Percentiles rank a stretch among this genome's conserved stretches.
phyloP scores from a whole-genome alignment of 768 basidiomycete species.

The Hemileccinum impolitum region DNA sequence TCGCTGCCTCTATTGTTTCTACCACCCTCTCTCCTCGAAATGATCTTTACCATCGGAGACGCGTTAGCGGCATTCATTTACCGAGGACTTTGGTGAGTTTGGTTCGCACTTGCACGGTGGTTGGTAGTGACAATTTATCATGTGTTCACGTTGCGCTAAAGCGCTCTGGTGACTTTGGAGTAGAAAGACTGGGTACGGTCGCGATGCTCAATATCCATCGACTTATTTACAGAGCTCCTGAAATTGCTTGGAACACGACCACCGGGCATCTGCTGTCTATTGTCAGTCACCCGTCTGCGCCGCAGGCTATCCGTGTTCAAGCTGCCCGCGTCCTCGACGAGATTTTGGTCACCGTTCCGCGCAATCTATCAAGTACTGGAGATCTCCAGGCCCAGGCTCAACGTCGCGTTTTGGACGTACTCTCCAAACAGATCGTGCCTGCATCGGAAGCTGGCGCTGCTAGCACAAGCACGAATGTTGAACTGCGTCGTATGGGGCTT shows the following conservation, averaged over 20 bases:
- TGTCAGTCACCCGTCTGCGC: constrained; percentile 65
- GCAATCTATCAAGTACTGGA: constrained; percentile 57
- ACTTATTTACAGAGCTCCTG: constrained; percentile 77
- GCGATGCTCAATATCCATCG: constrained; percentile 83
- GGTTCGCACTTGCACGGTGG: not conserved
- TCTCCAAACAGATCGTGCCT: constrained; percentile 72
- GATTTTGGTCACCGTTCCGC: constrained; percentile 72
- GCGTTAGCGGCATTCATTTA: constrained; percentile 87
- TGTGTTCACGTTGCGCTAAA: constrained; percentile 27
- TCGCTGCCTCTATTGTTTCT: constrained; percentile 28
- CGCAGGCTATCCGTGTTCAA: constrained; percentile 79
- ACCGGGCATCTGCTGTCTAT: constrained; percentile 79
- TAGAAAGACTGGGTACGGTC: constrained; percentile 79
- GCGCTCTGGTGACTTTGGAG: constrained; percentile 94
- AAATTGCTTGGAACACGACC: constrained; percentile 80
- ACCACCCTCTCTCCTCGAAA: constrained; percentile 40
- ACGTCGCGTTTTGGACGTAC: constrained; percentile 78
- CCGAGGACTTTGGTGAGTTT: constrained; percentile 68
- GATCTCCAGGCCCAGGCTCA: constrained; percentile 73
- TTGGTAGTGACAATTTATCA: not conserved
- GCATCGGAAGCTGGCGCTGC: constrained; percentile 36
- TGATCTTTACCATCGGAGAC: constrained; percentile 52
- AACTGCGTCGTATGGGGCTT: constrained; percentile 83
- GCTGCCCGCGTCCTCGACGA: constrained; percentile 87
- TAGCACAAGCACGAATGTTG: constrained; percentile 53